Percentiles rank a stretch among this genome's conserved stretches.
Conservation (phyloP, 1,284 basidiomycete species). For the Boletus mariae region DNA sequence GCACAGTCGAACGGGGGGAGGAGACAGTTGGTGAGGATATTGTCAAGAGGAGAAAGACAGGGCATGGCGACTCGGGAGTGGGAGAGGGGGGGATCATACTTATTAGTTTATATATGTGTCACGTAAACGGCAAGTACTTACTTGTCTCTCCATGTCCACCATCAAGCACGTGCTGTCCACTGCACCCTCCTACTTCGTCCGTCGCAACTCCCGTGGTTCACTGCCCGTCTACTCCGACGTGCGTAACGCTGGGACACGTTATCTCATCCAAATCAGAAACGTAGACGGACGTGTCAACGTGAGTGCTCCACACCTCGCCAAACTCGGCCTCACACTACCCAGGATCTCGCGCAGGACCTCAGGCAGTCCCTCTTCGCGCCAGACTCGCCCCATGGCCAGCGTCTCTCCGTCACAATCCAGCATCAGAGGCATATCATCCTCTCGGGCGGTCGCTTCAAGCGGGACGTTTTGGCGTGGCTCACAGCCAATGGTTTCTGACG, state of each 20-base stretch:
- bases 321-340: not conserved
- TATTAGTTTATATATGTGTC: too few relatives aligned
- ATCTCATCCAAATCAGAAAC: constrained; percentile 47
- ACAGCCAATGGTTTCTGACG: constrained; percentile 52
- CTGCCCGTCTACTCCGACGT: constrained; percentile 73
- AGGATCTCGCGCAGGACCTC: constrained; percentile 56
- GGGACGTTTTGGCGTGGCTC: constrained; percentile 56
- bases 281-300: constrained; percentile 45
- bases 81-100: not conserved
- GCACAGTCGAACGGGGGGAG: not conserved
- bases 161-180: constrained; percentile 13
- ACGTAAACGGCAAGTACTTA: constrained; percentile 12
- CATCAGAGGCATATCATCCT: constrained; percentile 51
- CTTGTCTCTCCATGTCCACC: constrained; percentile 13
- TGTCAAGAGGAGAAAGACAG: constrained; percentile 26
- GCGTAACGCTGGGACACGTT: constrained; percentile 57
- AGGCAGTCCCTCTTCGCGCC: constrained; percentile 42
- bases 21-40: constrained; percentile 8
- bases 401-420: constrained; percentile 45
- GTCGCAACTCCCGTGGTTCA: constrained; percentile 58
- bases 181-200: constrained; percentile 50
- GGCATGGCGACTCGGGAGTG: not conserved
- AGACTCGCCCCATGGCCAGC: constrained; percentile 43
- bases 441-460: constrained; percentile 57
- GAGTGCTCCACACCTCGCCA: constrained; percentile 9